phyloP scores from a whole-genome alignment of 1,284 basidiomycete genomes.

The Ganoderma sinense region DNA sequence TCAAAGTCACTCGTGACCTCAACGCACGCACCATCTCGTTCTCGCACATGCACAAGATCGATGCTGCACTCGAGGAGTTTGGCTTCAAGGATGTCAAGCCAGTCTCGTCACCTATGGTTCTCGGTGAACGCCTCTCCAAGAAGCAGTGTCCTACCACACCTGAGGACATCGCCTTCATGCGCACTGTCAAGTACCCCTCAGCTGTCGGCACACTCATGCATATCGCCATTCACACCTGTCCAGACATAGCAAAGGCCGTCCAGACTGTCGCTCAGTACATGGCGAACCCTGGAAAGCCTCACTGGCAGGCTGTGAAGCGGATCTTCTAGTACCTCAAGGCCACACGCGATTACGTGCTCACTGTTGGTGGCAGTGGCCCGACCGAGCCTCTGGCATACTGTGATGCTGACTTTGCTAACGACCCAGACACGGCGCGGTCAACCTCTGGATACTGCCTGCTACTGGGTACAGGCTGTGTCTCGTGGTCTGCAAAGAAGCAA shows the following conservation, averaged over 20 bases:
- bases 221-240: too few relatives aligned
- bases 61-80: conserved; percentile 12
- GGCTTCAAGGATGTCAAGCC: conserved; percentile 12
- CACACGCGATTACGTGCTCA: conserved; percentile 20
- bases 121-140: not conserved
- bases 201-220: too few relatives aligned
- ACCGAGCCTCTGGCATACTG: conserved; percentile 37
- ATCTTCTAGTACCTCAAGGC: conserved; percentile 35
- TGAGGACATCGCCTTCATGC: conserved; percentile 9
- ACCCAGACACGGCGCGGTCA: conserved; percentile 18
- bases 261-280: conserved; percentile 17
- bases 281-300: conserved; percentile 22
- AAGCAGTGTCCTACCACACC: conserved; percentile 11
- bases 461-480: conserved; percentile 39
- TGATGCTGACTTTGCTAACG: conserved; percentile 42
- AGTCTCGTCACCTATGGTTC: conserved; percentile 11
- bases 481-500: conserved; percentile 50
- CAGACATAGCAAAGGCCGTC: too few relatives aligned
- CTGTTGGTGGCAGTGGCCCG: conserved; percentile 7
- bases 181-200: too few relatives aligned
- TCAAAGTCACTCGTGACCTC: conserved; percentile 29
- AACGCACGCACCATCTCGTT: conserved; percentile 7
- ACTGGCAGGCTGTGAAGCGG: conserved; percentile 32
- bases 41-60: conserved; percentile 20
- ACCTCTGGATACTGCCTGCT: conserved; percentile 11